Evolutionary conservation across 2,329 filamentous ascomycete genomes (phyloP).

Genomic region (Botrytis deweyae): DNA sequence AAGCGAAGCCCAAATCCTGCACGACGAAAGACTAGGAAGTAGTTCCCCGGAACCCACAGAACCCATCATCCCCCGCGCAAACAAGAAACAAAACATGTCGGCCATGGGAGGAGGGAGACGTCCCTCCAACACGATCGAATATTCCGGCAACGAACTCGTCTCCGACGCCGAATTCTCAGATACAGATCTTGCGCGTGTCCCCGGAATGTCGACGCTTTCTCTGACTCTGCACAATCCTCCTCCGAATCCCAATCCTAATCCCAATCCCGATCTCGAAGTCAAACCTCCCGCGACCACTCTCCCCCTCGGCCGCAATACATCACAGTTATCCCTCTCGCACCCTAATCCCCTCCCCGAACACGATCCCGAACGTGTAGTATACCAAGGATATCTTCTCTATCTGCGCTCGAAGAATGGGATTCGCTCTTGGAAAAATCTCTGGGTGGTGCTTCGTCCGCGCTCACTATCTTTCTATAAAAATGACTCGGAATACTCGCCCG

Average conservation of each 20-base stretch:
- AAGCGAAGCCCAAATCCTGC: conserved; percentile 26
- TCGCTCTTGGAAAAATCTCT: conserved; percentile 90
- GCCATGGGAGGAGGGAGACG: conserved; percentile 42
- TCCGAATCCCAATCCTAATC: neutral
- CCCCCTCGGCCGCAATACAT: conserved; percentile 53
- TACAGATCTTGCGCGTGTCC: conserved; percentile 48
- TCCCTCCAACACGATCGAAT: conserved; percentile 62
- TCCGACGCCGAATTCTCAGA: conserved; percentile 90
- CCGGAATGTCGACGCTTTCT: conserved; percentile 36
- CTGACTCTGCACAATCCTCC: conserved; percentile 35
- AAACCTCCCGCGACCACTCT: conserved; percentile 36
- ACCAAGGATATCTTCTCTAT: conserved; percentile 86
- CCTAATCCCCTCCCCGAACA: conserved; percentile 43
- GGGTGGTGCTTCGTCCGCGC: conserved; percentile 84
- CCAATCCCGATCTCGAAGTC: conserved; percentile 32
- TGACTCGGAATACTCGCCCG: conserved; percentile 83
- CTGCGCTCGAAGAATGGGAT: conserved; percentile 81
- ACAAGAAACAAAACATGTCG: conserved; percentile 31
- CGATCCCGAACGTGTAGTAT: conserved; percentile 86
- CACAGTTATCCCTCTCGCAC: conserved; percentile 59
- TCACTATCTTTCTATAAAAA: conserved; percentile 92
- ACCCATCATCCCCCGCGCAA: conserved; percentile 25
- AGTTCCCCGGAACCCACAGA: conserved; percentile 63
- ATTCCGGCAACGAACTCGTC: conserved; percentile 67
- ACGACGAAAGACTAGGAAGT: conserved; percentile 40